Evolutionary conservation across 768 basidiomycete species (phyloP), one percentile per base, ranked within the genome.

Genomic region (Cantharellus cinnabarinus): DNA sequence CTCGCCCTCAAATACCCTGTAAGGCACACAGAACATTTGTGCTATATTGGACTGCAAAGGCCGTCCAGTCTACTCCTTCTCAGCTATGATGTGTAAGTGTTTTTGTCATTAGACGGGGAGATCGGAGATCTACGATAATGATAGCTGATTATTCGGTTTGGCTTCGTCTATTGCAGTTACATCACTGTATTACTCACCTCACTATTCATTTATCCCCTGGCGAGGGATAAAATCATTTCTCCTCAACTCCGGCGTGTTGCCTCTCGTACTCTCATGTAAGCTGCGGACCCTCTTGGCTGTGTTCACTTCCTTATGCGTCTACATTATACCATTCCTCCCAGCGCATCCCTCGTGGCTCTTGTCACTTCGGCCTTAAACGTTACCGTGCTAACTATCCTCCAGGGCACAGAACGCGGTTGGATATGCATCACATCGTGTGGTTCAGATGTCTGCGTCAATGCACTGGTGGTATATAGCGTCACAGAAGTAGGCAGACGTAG

Each of bases 341-440:
- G 60, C 15, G 60, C 60, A n/a, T 58, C 60, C 3, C 39, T 50
- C 3, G 61, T 59, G 15, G 65, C 65, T 3, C 42, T 66, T 29
- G 62, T 60, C 15, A 66, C 64, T 20, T 66, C 65, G 34, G 61
- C 62, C 38, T 56, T 65, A 60, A 66, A 65, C 38, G 62, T 66
- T 38, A 50, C 62, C 5, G 57, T 66, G 3, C 54, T 66, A 20
- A 65, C 64, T 3, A 20, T 65, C 20, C 60, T 66, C 57, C 61
- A 65, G 37, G 65, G 65, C 3, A 53, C 44, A 56, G 62, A 66
- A 51, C 60, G 65, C 10, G 65, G 65, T 10, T 66, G 63, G 61
- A 61, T 66, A 35, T 66, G 65, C 55, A 39, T 66, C 50, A 42
- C 52, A 3, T 59, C 63, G 41, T 64, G 61, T 57, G 57, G 60